A percentile compares a stretch with the other conserved stretches of the same genome.
phyloP scores from a whole-genome alignment of 2,329 filamentous ascomycete genomes.

The Pestalotiopsis sp. region DNA sequence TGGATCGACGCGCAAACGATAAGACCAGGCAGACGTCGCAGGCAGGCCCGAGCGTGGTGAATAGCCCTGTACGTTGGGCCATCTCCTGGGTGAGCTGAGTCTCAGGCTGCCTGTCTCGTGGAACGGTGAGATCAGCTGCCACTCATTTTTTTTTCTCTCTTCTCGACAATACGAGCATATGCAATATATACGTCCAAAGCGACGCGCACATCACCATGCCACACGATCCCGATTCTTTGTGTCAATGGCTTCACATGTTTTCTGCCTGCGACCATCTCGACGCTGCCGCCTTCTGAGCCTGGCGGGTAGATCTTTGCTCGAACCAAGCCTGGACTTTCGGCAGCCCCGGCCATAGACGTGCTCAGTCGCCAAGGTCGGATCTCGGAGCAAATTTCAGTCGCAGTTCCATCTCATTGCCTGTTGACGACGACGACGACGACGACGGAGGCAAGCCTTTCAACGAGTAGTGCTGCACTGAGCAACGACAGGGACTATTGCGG shows the following conservation, averaged over 20 bases:
- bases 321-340: slow-evolving; percentile 23
- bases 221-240: slow-evolving; percentile 15
- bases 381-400: slow-evolving; percentile 20
- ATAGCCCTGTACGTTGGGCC: slow-evolving; percentile 21
- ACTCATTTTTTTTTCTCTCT: slow-evolving; percentile 24
- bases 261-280: slow-evolving; percentile 26
- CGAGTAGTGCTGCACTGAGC: not conserved
- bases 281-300: slow-evolving; percentile 10
- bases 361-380: slow-evolving; percentile 20
- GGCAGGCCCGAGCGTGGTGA: slow-evolving; percentile 24
- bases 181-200: not conserved
- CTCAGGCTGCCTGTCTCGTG: slow-evolving; percentile 27
- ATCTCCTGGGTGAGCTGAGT: slow-evolving; percentile 22
- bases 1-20: not conserved
- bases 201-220: not conserved
- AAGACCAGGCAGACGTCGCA: slow-evolving; percentile 27
- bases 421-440: not conserved
- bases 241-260: slow-evolving; percentile 14
- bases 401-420: not conserved
- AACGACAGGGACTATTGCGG: no score
- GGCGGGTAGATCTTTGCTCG: not conserved
- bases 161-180: slow-evolving; percentile 18
- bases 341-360: slow-evolving; percentile 28
- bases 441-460: not conserved
- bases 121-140: slow-evolving; percentile 35